phyloP scores from a whole-genome alignment of 169 alveolate genomes.

The Fabrea salina region DNA sequence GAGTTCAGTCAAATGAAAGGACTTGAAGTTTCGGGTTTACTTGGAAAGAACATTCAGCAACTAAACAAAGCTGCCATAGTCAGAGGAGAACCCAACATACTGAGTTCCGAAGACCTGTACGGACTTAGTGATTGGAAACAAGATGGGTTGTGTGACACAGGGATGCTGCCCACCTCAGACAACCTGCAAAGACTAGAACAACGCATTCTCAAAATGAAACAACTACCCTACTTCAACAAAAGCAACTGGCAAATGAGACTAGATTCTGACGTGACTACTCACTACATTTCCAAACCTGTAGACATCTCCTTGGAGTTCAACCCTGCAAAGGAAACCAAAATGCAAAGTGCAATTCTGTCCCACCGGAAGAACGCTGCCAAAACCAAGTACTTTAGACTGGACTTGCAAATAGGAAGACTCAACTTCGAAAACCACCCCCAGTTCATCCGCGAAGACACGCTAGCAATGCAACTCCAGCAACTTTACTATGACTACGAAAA shows the following conservation, averaged over 20 bases:
- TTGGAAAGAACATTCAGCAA: not conserved
- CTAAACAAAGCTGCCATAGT: conserved; percentile 18
- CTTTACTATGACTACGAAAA: conserved; percentile 8
- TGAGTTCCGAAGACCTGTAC: not conserved
- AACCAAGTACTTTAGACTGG: conserved; percentile 22
- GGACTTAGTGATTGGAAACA: not conserved
- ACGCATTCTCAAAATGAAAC: conserved; percentile 6
- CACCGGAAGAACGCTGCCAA: conserved; percentile 21
- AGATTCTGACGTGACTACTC: conserved; percentile 11
- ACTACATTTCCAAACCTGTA: not conserved
- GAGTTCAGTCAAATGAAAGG: not conserved
- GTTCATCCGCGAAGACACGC: conserved; percentile 4
- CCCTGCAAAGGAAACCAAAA: not conserved
- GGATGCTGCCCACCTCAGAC: not conserved
- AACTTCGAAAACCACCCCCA: conserved; percentile 9
- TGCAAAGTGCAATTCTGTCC: not conserved
- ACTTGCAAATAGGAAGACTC: conserved; percentile 3
- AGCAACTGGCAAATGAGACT: conserved; percentile 17
- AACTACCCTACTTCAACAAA: not conserved
- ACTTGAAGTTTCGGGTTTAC: not conserved
- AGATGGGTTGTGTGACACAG: not conserved
- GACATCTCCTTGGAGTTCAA: conserved; percentile 27
- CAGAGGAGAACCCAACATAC: not conserved
- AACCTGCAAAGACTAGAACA: conserved; percentile 24
- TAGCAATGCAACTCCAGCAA: conserved; percentile 9